Evolutionary conservation across 768 basidiomycete genomes (phyloP), one percentile per base, ranked within the genome.

Genomic region (Xerocomellus chrysenteron): DNA sequence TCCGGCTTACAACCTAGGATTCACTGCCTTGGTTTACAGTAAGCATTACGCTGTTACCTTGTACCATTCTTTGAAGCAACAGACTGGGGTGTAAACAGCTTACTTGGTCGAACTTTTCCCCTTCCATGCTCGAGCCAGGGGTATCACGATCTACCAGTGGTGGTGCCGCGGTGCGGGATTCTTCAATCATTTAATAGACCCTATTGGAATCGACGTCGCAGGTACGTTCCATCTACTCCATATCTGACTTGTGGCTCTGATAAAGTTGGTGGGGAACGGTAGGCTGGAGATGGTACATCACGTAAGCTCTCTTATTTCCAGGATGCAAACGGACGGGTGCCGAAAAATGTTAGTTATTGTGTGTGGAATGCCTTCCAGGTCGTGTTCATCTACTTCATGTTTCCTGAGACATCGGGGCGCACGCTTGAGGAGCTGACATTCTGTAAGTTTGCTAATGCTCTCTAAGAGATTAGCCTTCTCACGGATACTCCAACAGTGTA

Each of bases 101-200:
- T 50, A 17, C 24, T 43, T 86, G 57, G 84, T 86, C 19, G 86
- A 87, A 61, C 65, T 87, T 33, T 86, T 87, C 76, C 86, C 86
- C 0, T 87, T 76, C 69, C 80, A 82, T 56, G 77, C 77, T 28
- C 82, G 85, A 52, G 78, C 85, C 1, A 81, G 78, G 66, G 86
- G 86, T 37, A 79, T 87, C 50, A 72, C 84, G 3, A 64, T 86
- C 17, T 86, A 82, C 74, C 83, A 86, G 59, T 82, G 78, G 75
- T 83, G 80, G 68, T 74, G 78, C 43, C 80, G 84, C 14, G 68
- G 75, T 2, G 56, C 37, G 5, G 55, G 17, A 19, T 67, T 67
- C 42, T 10, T 61, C 24, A 37, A 6, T 17, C 53, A 55, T 10
- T 47, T 66, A 12, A 50, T 68, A 1, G 26, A 61, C 42, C 66